Base-by-base conservation (phyloP, 1,284 basidiomycete species). In the Amylostereum areolatum region DNA sequence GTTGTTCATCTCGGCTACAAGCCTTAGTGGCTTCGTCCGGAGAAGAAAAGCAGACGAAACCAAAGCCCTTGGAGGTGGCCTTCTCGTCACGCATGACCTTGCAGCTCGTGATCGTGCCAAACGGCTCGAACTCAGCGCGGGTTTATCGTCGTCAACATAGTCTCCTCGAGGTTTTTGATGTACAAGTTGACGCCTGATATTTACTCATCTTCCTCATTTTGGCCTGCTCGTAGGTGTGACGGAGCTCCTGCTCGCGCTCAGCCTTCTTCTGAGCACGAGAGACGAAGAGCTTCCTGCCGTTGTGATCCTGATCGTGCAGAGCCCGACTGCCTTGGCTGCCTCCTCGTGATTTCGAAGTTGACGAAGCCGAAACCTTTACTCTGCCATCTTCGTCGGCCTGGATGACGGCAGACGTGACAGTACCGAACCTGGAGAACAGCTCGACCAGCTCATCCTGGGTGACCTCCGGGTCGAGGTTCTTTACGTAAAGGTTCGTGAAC, bases 21-120 rank as follows among this genome's bases (percentile, higher is more conserved):
- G 97, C 97, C 78, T 98, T 99, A 67, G 94, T 98, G 45, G 97
- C 96, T 75, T 99, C 97, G 61, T 99, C 97, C 48, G 97, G 95
- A 52, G 93, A 89, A 41, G 93, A 93, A 80, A 95, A 99, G 75
- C 97, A 99, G 59, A 99, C 97, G 68, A 99, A 99, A 61, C 97
- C 97, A 65, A 99, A 99, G 62, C 97, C 97, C 67, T 94, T 92
- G 43, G 91, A 93, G 45, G 77, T 82, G 54, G 80, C 84, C 73
- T 92, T 92, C 60, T 97, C 94, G 69, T 97, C 95, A 59, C 91
- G 88, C 97, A 99, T 99, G 69, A 99, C 91, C 80, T 97, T 98
- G 81, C 90, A 96, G 66, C 92, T 96, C 57, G 96, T 99, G 75
- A 99, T 95, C 59, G 90, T 83, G 54, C 97, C 97, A 68, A 93